Evolutionary conservation across 495 filamentous ascomycete species (phyloP), one percentile per base, ranked within the genome.

Genomic region (Aspergillus wentii): DNA sequence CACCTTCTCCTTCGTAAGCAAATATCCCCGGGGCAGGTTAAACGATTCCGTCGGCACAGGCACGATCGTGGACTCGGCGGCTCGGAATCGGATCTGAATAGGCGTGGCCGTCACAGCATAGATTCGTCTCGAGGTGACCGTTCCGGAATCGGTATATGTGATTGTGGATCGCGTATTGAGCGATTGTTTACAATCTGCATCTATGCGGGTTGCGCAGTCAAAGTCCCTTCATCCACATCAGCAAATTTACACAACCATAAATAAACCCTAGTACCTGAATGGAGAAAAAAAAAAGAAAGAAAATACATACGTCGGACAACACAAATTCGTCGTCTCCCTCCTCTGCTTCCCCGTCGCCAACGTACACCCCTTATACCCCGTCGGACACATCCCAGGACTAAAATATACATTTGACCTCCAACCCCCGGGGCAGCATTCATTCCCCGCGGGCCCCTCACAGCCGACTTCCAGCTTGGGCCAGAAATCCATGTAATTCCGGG

Each of bases 81-180:
- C 34, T 21, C 40, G 33, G 20, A 45, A 50, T 1, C 41, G 47
- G 11, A 46, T 46, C 22, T 45, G 42, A 23, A 50, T 46, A 1
- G 33, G 31, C 4, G 38, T 38, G 4, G 43, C 47, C 8, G 47
- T 50, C 9, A 46, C 27, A 3, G 17, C 46, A 20, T 30, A 31
- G 5, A 29, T 30, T 11, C 17, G 33, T 10, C 26, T 41, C 11
- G 38, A 30, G 14, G 19, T 31, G 4, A 42, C 42, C 11, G 33
- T 21, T 2, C 33, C 43, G 4, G 42, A 4, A 13, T 43, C 42
- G 1, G 22, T 17, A 20, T 41, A 41, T 10, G 38, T 45, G 4
- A 50, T 40, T 11, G 38, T 41, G 1, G 33, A 17, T 5, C 29
- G 20, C 6, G 23, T 31, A 17, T 45, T 50, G 25, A 38, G 40